Base-by-base conservation (phyloP, 768 basidiomycete genomes). In the Hysterangium stoloniferum region DNA sequence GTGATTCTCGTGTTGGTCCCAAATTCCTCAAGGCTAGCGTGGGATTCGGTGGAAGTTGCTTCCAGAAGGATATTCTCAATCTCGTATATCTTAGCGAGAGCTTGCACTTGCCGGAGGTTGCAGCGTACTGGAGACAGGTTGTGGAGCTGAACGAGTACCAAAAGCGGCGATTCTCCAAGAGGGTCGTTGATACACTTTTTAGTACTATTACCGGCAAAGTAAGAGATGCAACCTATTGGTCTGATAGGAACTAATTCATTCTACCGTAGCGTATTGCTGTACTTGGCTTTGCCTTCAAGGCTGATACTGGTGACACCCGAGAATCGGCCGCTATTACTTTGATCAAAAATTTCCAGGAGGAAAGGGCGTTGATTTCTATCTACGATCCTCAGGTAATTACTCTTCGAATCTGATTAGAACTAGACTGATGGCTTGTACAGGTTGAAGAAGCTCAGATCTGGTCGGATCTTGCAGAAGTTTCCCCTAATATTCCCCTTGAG, bases 21-120 rank as follows among this genome's bases (percentile, higher is more conserved):
- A 95, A 87, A 67, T 99, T 99, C 80, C 74, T 99, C 62, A 91
- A 88, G 64, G 88, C 91, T 35, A 87, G 84, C 43, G 93, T 96
- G 60, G 95, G 96, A 19, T 99, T 99, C 61, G 95, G 96, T 54
- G 96, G 96, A 32, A 90, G 86, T 11, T 99, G 95, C 73, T 99
- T 99, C 88, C 95, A 98, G 72, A 98, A 99, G 68, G 95, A 99
- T 64, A 98, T 98, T 68, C 82, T 99, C 62, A 99, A 99, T 74
- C 76, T 99, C 55, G 96, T 98, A 38, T 99, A 99, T 72, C 81
- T 99, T 37, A 86, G 82, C 63, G 94, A 98, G 71, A 91, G 86
- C 56, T 70, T 91, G 49, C 92, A 98, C 69, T 77, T 99, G 48
- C 93, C 94, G 33, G 92, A 97, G 67, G 94, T 99, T 24, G 96